Percentiles rank a stretch among this genome's conserved stretches.
phyloP scores from a whole-genome alignment of 2,329 filamentous ascomycete genomes.

The Hymenoscyphus infarciens region DNA sequence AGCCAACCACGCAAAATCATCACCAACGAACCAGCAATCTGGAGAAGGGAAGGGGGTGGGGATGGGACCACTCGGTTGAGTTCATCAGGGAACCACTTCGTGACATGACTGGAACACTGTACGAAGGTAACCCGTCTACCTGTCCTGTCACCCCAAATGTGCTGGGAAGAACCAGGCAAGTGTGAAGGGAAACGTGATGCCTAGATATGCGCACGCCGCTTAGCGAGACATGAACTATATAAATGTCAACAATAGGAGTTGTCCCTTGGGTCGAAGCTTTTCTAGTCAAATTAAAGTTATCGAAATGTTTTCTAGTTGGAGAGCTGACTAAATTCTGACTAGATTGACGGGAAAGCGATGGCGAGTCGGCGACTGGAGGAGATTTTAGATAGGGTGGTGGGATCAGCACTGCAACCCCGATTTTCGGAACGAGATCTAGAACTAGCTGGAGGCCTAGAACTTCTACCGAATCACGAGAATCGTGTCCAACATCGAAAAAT shows the following conservation, averaged over 20 bases:
- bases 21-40: neutral
- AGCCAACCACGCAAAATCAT: neutral
- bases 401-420: neutral
- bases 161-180: neutral
- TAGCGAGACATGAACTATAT: no score
- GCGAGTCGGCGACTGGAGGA: neutral
- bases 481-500: neutral
- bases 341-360: no score
- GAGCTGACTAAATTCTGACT: no score
- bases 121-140: neutral
- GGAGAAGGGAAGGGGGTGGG: neutral
- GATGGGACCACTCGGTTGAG: neutral
- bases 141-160: neutral
- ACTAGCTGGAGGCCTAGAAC: neutral
- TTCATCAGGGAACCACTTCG: neutral
- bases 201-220: neutral
- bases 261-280: no score
- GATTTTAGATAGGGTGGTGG: neutral
- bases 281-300: no score
- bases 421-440: neutral
- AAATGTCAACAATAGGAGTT: no score
- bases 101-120: neutral
- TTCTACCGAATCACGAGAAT: neutral
- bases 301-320: no score
- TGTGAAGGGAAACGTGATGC: neutral